phyloP scores from a whole-genome alignment of 768 basidiomycete genomes.

The Amanita thiersii region DNA sequence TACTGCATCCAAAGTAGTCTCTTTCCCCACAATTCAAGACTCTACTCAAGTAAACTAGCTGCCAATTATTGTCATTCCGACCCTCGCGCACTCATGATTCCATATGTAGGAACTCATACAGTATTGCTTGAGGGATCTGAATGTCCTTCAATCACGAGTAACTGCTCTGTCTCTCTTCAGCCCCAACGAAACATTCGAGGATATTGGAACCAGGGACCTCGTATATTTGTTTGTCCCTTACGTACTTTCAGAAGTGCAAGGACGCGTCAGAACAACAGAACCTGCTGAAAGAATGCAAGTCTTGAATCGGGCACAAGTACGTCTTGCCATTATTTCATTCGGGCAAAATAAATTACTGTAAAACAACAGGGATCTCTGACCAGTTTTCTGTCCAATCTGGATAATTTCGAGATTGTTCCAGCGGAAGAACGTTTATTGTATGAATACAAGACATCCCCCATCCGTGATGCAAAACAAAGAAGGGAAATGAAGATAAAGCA shows the following conservation, averaged over 20 bases:
- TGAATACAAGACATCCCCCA: conserved; percentile 34
- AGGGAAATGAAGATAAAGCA: conserved; percentile 89
- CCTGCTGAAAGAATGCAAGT: conserved; percentile 48
- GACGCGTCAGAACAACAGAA: conserved; percentile 48
- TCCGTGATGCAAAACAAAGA: conserved; percentile 58
- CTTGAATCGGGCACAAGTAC: conserved; percentile 52
- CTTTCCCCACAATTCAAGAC: conserved; percentile 32
- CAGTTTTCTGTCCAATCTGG: conserved; percentile 40
- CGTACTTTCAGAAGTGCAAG: conserved; percentile 55
- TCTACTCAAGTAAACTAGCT: conserved; percentile 29
- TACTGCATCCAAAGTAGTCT: conserved; percentile 28
- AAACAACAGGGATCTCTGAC: conserved; percentile 12
- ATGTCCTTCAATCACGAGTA: conserved; percentile 43
- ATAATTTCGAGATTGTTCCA: conserved; percentile 60
- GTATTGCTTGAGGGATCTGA: conserved; percentile 48
- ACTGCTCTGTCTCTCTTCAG: conserved; percentile 67
- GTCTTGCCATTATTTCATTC: conserved; percentile 16
- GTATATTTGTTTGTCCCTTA: conserved; percentile 71
- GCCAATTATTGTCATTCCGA: neutral
- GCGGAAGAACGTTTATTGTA: conserved; percentile 52
- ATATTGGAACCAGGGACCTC: conserved; percentile 71
- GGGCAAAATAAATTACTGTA: conserved; percentile 11
- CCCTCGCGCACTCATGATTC: neutral
- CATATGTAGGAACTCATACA: conserved; percentile 49
- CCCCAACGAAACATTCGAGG: conserved; percentile 74